A percentile compares a stretch with the other conserved stretches of the same genome.
Conservation (phyloP, 2,329 filamentous ascomycete genomes). For the Sarocladium oryzae region DNA sequence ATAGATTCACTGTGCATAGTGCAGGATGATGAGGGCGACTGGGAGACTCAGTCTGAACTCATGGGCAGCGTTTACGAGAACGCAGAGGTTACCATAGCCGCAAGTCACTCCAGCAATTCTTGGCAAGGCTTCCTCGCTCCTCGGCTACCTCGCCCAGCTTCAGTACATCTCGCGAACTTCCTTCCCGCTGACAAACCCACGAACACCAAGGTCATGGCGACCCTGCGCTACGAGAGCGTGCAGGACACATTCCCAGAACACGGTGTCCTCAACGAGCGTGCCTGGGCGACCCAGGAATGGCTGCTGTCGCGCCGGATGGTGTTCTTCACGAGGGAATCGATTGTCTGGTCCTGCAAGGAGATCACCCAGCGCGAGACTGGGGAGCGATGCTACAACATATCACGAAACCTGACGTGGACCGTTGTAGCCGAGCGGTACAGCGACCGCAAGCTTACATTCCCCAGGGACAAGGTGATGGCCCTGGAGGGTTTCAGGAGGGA, state of each 20-base stretch:
- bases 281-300: conserved; percentile 17
- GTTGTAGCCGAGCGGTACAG: not conserved
- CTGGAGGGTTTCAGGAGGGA: not conserved
- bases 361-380: conserved; percentile 16
- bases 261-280: conserved; percentile 13
- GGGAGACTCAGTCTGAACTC: conserved; percentile 9
- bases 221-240: conserved; percentile 11
- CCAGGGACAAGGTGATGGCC: not conserved
- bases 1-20: conserved; percentile 22
- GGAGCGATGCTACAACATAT: conserved; percentile 15
- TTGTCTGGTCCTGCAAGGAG: conserved; percentile 16
- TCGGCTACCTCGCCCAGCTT: not conserved
- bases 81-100: not conserved
- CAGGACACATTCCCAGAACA: conserved; percentile 14
- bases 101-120: not conserved
- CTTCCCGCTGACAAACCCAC: not conserved
- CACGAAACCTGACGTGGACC: conserved; percentile 15
- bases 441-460: conserved; percentile 2
- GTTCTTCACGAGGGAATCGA: conserved; percentile 13
- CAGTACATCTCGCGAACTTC: conserved; percentile 12
- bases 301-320: conserved; percentile 15
- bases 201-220: conserved; percentile 11
- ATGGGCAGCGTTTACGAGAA: conserved; percentile 8
- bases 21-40: conserved; percentile 17
- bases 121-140: conserved; percentile 4